Evolutionary conservation across 495 filamentous ascomycete genomes (phyloP), one percentile per base, ranked within the genome.

Genomic region (Parachaetomium inaequale): DNA sequence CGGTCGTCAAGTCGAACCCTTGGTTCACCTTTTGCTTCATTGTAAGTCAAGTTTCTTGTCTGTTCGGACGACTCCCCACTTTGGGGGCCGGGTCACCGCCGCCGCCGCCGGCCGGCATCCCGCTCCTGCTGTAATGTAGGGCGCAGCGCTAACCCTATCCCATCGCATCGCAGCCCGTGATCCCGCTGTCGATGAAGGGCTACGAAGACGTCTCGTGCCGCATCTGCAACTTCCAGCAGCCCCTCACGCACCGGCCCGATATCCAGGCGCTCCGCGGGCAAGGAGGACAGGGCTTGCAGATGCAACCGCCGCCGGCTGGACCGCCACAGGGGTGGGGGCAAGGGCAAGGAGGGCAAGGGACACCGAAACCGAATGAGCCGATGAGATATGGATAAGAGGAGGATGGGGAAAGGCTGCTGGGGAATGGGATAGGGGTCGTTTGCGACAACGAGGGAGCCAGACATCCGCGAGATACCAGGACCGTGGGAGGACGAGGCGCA

Each of bases 11-110:
- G 65, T 76, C 75, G 45, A 75, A 82, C 54, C 81, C 81, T 0
- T 84, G 81, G 80, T 84, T 84, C 56, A 84, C 82, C 14, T 82
- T 84, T 65, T 84, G 82, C 70, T 84, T 84, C 62, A 60, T 84
- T 36, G 79, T 80, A 68, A 65, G 79, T 21, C 31, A n/a, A 31
- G 29, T n/a, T n/a, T 21, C 15, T 29, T 50, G 15, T 15, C 3
- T 12, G 8, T 14, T 23, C 8, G 21, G 45, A 26, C 23, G 23
- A 25, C 10, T 29, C 56, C 36, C 15, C 38, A 40, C 2, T 55
- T 34, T 25, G 26, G 2, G 5, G 4, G 5, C 34, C 36, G 0
- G 17, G 7, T 12, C 31, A n/a, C 17, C 36, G 36, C 2, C 36
- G 12, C 14, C 36, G 36, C 36, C 12, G 36, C 36, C 36, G 3